Evolutionary conservation across 139 green algal genomes (phyloP), one percentile per base, ranked within the genome.

Genomic region (Gonium pectorale): DNA sequence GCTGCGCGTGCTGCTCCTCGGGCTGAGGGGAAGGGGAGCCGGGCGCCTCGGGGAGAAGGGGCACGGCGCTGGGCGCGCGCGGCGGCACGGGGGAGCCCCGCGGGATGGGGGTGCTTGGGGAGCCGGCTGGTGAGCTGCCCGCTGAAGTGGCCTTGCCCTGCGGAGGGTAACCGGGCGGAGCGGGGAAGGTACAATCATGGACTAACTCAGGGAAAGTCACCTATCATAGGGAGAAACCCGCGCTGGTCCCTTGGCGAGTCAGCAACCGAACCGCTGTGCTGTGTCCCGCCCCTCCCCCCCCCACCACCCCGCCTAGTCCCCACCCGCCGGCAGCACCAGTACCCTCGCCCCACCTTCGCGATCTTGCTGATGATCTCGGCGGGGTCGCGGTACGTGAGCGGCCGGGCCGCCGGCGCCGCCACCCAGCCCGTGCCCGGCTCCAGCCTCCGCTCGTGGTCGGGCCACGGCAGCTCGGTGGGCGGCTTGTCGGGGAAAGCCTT

Each of bases 401-500:
- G 66, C 7, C 78, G 78, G 31, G 78, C 2, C 2, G 44, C 2
- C 22, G 78, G 87, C 5, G 82, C 46, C 15, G 87, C 64, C 67
- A 75, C 51, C 88, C 88, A 91, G 43, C 88, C 88, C 0, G 83
- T 89, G 41, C 88, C 88, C 9, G 78, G 63, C 78, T 74, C 63
- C 26, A 75, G 13, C 0, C 68, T 56, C 15, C 60, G 67, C 46
- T 91, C 88, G 33, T 85, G 64, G 1, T 88, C 88, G 17, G 88
- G 88, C 88, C 88, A 91, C 8, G 88, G 88, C 51, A 89, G 88
- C 5, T 21, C 31, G 41, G n/a, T 26, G 54, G 60, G 43, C 8
- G 64, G 2, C 29, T 73, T 49, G 31, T 91, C 87, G 24, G 87
- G 87, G 83, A 86, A 91, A 33, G 87, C 87, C 17, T 44, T 46